These are phyloP conservation scores for Fusarium tupiense DNA, from an alignment of 2,329 filamentous ascomycete genomes.

Conservation along the genomic window DNA sequence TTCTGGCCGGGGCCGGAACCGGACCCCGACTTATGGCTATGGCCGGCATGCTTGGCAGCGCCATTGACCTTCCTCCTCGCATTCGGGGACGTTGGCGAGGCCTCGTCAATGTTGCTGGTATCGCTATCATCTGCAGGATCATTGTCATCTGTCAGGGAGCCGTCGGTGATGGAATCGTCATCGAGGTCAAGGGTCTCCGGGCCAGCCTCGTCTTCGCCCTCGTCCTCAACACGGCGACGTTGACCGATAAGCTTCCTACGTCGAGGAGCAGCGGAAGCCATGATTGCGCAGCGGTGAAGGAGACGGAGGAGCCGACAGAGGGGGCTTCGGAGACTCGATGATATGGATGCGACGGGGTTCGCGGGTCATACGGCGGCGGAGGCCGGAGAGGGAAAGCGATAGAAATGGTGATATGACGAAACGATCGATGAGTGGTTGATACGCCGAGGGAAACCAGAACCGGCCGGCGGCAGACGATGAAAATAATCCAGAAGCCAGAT, in stretches of 20 bases:
- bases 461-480: constrained; percentile 41
- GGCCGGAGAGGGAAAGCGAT: constrained; percentile 26
- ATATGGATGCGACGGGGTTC: constrained; percentile 39
- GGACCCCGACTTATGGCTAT: constrained; percentile 49
- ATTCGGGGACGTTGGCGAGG: constrained; percentile 60
- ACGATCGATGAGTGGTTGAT: constrained; percentile 34
- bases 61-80: constrained; percentile 56
- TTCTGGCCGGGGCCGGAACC: constrained; percentile 49
- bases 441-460: constrained; percentile 33
- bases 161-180: constrained; percentile 73
- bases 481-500: constrained; percentile 35
- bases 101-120: constrained; percentile 69
- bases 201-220: constrained; percentile 74
- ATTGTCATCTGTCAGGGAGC: constrained; percentile 71
- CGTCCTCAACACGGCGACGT: constrained; percentile 75
- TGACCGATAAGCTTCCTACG: constrained; percentile 74
- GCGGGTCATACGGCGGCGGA: constrained; percentile 45
- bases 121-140: constrained; percentile 70
- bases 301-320: constrained; percentile 44
- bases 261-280: constrained; percentile 55
- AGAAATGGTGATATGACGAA: constrained; percentile 23
- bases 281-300: constrained; percentile 44
- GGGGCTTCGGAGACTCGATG: constrained; percentile 44
- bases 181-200: constrained; percentile 66
- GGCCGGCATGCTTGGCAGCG: constrained; percentile 47